Percentiles rank a stretch among this genome's conserved stretches.
phyloP scores from a whole-genome alignment of 2,329 filamentous ascomycete species.

The Penicillium sp. region DNA sequence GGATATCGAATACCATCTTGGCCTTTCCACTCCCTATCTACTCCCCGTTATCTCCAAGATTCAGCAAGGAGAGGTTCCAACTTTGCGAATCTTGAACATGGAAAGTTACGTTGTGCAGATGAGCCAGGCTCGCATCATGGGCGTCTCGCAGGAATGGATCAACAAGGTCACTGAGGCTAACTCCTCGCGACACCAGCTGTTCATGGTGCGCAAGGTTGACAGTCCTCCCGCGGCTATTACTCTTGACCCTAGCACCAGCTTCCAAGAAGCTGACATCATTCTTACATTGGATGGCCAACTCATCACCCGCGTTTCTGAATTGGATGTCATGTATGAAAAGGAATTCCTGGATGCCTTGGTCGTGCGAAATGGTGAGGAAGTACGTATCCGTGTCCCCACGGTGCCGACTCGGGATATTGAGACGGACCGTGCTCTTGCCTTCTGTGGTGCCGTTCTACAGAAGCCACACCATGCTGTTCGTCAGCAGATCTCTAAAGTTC shows the following conservation, averaged over 20 bases:
- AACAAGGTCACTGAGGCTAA: constrained; percentile 84
- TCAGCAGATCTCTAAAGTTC: constrained; percentile 94
- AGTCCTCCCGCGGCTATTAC: constrained; percentile 53
- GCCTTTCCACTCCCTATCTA: constrained; percentile 82
- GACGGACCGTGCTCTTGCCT: constrained; percentile 86
- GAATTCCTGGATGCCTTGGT: constrained; percentile 79
- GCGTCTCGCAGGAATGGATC: constrained; percentile 94
- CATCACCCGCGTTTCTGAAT: constrained; percentile 86
- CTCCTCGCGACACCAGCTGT: constrained; percentile 89
- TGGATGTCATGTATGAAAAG: constrained; percentile 95
- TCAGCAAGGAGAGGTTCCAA: constrained; percentile 73
- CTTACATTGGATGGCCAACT: constrained; percentile 87
- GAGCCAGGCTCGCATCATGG: constrained; percentile 96
- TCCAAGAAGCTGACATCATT: constrained; percentile 89
- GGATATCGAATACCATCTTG: constrained; percentile 95
- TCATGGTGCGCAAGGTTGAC: constrained; percentile 93
- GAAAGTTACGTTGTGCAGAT: constrained; percentile 95
- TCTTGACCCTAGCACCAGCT: constrained; percentile 52
- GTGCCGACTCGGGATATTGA: constrained; percentile 87
- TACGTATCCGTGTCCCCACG: constrained; percentile 74
- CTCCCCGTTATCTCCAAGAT: constrained; percentile 87
- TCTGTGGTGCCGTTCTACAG: constrained; percentile 92
- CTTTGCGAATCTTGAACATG: constrained; percentile 85
- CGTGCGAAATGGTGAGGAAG: constrained; percentile 78
- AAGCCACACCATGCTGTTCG: constrained; percentile 92